Percentiles rank a stretch among this genome's conserved stretches.
Evolutionary conservation across 139 green algal species (phyloP).

Genomic region (Tetradesmus obliquus): DNA sequence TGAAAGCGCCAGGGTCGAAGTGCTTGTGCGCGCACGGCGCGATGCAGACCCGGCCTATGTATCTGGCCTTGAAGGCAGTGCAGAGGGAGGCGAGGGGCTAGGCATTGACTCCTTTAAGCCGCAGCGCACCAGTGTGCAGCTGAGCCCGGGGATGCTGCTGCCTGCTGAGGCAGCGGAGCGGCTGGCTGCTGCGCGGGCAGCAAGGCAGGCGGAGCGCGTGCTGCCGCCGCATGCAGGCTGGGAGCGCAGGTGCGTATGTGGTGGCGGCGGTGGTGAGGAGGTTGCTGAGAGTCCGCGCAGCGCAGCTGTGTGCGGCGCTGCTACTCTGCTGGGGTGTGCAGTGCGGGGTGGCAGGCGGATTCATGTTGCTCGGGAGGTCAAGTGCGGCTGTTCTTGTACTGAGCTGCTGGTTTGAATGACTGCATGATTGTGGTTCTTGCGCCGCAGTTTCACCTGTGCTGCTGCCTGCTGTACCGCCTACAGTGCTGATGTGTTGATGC

Average conservation of each 20-base stretch:
- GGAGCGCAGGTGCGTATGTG: neutral
- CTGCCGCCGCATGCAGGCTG: constrained; percentile 22
- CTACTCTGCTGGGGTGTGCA: neutral
- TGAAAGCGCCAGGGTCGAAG: constrained; percentile 70
- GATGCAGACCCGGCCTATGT: constrained; percentile 50
- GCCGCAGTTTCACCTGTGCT: too few relatives aligned
- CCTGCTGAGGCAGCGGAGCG: constrained; percentile 55
- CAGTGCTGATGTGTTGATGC: neutral
- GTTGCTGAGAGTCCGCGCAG: neutral
- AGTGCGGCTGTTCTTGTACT: too few relatives aligned
- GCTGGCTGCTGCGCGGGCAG: constrained; percentile 45
- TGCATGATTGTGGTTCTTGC: too few relatives aligned
- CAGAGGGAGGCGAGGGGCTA: constrained; percentile 65
- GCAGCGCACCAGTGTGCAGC: constrained; percentile 38
- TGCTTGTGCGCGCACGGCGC: constrained; percentile 62
- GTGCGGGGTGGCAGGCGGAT: neutral
- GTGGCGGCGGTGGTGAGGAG: neutral
- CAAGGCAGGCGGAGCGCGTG: constrained; percentile 25
- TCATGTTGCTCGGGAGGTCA: neutral
- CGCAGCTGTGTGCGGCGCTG: neutral
- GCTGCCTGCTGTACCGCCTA: neutral
- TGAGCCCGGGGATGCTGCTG: constrained; percentile 70
- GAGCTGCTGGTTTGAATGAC: too few relatives aligned
- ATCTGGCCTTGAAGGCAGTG: constrained; percentile 63
- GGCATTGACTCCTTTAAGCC: constrained; percentile 82